phyloP scores from a whole-genome alignment of 352 stramenopile species.

The Stephanocyclus meneghinianus region DNA sequence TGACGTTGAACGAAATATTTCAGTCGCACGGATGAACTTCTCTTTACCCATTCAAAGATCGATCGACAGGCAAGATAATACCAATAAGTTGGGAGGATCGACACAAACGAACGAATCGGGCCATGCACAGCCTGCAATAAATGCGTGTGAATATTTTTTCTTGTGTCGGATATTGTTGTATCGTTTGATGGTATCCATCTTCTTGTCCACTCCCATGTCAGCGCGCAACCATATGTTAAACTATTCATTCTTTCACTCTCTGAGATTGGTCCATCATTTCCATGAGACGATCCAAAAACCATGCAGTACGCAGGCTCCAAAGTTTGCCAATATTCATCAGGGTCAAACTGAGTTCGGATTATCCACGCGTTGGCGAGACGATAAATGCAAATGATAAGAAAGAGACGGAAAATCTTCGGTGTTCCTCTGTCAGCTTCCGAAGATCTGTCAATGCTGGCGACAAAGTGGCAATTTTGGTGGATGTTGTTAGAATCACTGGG shows the following conservation, averaged over 20 bases:
- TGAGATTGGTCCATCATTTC: not conserved
- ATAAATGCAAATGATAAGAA: conserved; percentile 53
- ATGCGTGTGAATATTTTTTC: conserved; percentile 15
- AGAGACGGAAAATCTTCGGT: conserved; percentile 32
- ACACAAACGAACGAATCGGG: conserved; percentile 73
- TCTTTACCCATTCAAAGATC: conserved; percentile 42
- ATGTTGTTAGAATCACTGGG: too few species aligned
- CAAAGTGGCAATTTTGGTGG: too few species aligned
- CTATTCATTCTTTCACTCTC: conserved; percentile 8
- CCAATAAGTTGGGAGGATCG: conserved; percentile 74
- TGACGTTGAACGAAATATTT: conserved; percentile 51
- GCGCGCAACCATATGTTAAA: conserved; percentile 46
- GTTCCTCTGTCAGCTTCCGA: not conserved
- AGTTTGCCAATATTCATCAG: conserved; percentile 82
- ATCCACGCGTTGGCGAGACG: conserved; percentile 71
- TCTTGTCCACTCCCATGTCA: conserved; percentile 83
- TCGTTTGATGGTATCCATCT: conserved; percentile 28
- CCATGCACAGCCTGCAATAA: conserved; percentile 56
- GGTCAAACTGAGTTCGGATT: conserved; percentile 82
- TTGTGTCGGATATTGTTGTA: conserved; percentile 6
- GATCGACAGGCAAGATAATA: conserved; percentile 64
- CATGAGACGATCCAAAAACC: conserved; percentile 43
- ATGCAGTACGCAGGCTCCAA: conserved; percentile 82
- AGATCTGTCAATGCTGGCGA: too few species aligned
- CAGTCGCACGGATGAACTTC: conserved; percentile 3